A percentile compares a stretch with the other conserved stretches of the same genome.
phyloP scores from a whole-genome alignment of 2,329 filamentous ascomycete genomes.

The Calcarisporium arbuscula region DNA sequence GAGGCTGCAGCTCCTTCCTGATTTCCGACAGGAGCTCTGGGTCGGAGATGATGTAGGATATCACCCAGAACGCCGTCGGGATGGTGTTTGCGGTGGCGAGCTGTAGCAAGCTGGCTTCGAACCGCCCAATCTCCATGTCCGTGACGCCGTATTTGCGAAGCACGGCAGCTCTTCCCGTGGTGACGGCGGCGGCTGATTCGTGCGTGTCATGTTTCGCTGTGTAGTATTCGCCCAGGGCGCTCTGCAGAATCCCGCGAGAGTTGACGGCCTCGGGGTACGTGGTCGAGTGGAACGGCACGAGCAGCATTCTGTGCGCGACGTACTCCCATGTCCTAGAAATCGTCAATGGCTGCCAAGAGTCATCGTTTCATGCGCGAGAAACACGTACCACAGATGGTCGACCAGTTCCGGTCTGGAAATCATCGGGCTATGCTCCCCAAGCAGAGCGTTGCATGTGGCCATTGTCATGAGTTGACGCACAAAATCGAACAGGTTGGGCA shows the following conservation, averaged over 20 bases:
- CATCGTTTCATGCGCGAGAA: too few species aligned
- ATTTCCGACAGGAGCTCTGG: conserved; percentile 19
- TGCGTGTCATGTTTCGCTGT: conserved; percentile 16
- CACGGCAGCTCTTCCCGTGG: conserved; percentile 18
- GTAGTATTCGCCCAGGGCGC: conserved; percentile 24
- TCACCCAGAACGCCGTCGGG: conserved; percentile 29
- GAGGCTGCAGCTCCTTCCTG: conserved; percentile 21
- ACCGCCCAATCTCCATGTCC: conserved; percentile 17
- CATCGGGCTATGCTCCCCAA: conserved; percentile 35
- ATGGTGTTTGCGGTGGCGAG: conserved; percentile 29
- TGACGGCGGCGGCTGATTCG: conserved; percentile 20
- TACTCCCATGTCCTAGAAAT: conserved; percentile 18
- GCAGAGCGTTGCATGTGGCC: conserved; percentile 32
- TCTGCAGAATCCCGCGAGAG: conserved; percentile 15
- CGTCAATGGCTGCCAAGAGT: too few species aligned
- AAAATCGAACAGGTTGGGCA: conserved; percentile 24
- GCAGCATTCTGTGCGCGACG: conserved; percentile 19
- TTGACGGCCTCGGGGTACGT: conserved; percentile 17
- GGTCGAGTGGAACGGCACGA: conserved; percentile 19
- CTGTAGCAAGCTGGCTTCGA: conserved; percentile 25
- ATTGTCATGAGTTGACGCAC: conserved; percentile 28
- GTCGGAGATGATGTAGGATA: conserved; percentile 22
- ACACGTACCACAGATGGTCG: conserved; percentile 30
- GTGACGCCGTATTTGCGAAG: conserved; percentile 23
- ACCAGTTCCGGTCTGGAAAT: conserved; percentile 21